A percentile compares a stretch with the other conserved stretches of the same genome.
These are phyloP conservation scores for Didymella keratinophila DNA, from an alignment of 2,329 filamentous ascomycete genomes.

Conservation along the genomic window DNA sequence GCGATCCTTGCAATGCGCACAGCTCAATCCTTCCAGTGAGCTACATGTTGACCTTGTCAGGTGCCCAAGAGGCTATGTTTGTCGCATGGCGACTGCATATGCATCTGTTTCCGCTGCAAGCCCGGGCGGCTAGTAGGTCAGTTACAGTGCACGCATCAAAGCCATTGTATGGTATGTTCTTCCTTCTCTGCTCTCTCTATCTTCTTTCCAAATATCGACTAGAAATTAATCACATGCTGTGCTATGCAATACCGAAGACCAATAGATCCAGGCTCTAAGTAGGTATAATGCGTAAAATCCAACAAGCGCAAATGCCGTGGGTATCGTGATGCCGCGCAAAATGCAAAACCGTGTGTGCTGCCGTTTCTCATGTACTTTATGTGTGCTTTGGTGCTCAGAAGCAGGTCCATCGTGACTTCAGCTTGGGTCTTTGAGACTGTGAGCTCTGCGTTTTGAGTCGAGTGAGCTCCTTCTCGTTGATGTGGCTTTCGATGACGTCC, in stretches of 20 bases:
- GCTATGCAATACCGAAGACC: conserved; percentile 17
- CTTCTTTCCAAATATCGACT: conserved; percentile 9
- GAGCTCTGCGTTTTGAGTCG: conserved; percentile 25
- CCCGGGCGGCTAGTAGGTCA: not conserved
- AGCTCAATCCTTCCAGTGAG: not conserved
- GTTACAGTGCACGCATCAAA: not conserved
- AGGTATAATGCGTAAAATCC: conserved; percentile 26
- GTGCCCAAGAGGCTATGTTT: not conserved
- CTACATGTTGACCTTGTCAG: not conserved
- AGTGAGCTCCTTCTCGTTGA: conserved; percentile 31
- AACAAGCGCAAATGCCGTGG: conserved; percentile 36
- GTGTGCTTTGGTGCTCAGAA: conserved; percentile 28
- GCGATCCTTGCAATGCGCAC: not conserved
- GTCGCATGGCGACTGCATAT: not conserved
- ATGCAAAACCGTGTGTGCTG: conserved; percentile 25
- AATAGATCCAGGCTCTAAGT: conserved; percentile 27
- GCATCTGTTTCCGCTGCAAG: not conserved
- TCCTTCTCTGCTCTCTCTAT: not conserved
- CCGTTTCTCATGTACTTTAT: conserved; percentile 17
- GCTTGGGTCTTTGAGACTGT: conserved; percentile 19
- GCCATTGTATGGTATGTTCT: not conserved
- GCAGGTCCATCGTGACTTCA: conserved; percentile 38
- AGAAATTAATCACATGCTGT: conserved; percentile 22
- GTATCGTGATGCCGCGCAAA: conserved; percentile 40
- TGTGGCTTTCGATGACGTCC: conserved; percentile 37